Conservation (phyloP, 2,329 filamentous ascomycete species). For the Graphium sp. region DNA sequence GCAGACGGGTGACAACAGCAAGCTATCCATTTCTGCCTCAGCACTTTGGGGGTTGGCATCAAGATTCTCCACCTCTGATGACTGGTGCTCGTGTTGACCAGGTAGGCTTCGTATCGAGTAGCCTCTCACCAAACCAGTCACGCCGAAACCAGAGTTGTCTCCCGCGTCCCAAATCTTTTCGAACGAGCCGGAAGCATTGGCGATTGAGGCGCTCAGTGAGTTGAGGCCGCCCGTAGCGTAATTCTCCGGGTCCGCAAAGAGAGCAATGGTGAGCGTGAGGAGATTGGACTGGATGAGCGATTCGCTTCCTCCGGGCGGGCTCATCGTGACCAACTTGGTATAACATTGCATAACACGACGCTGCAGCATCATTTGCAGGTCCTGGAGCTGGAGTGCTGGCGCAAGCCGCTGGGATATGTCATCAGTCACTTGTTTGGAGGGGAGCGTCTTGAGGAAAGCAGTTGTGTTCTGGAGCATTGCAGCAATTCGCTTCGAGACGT, state of each 20-base stretch:
- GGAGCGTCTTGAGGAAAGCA: slow-evolving; percentile 71
- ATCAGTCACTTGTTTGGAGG: slow-evolving; percentile 68
- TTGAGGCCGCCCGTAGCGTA: slow-evolving; percentile 68
- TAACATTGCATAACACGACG: slow-evolving; percentile 90
- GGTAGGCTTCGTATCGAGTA: slow-evolving; percentile 56
- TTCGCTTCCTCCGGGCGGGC: slow-evolving; percentile 71
- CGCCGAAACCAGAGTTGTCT: slow-evolving; percentile 88
- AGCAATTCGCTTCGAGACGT: slow-evolving; percentile 84
- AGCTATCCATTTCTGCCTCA: slow-evolving; percentile 45
- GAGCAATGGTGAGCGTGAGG: slow-evolving; percentile 72
- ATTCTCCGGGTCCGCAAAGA: slow-evolving; percentile 85
- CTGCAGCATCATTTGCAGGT: slow-evolving; percentile 86
- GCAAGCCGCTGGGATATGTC: slow-evolving; percentile 73
- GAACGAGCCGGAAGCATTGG: slow-evolving; percentile 74
- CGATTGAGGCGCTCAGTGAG: slow-evolving; percentile 83
- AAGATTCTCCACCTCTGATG: slow-evolving; percentile 9
- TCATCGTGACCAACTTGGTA: slow-evolving; percentile 75
- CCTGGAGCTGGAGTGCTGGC: slow-evolving; percentile 73
- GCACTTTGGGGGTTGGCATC: slow-evolving; percentile 41
- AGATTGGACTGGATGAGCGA: slow-evolving; percentile 81
- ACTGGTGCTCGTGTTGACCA: slow-evolving; percentile 41
- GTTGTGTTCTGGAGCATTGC: slow-evolving; percentile 92
- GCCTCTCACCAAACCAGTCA: slow-evolving; percentile 69
- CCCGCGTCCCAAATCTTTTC: slow-evolving; percentile 90
- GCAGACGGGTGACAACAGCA: slow-evolving; percentile 56